phyloP scores from a whole-genome alignment of 1,284 basidiomycete genomes.

The Moniliella sp. region DNA sequence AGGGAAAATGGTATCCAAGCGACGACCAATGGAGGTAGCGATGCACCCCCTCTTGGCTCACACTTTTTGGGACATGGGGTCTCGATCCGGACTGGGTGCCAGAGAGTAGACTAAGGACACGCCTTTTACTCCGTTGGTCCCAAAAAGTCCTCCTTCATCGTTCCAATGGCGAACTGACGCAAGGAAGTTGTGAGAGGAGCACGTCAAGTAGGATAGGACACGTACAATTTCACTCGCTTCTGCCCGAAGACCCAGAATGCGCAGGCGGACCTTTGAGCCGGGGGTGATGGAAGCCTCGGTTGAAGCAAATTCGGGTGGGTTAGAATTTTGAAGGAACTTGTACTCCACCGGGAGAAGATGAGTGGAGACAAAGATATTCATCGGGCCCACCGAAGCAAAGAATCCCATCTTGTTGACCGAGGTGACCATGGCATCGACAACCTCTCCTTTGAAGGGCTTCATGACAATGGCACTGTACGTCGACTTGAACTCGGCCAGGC shows the following conservation, averaged over 20 bases:
- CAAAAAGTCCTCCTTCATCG: constrained; percentile 31
- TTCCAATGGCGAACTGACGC: constrained; percentile 29
- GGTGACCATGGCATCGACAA: constrained; percentile 83
- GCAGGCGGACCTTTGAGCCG: constrained; percentile 69
- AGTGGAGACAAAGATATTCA: constrained; percentile 46
- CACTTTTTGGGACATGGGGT: no score
- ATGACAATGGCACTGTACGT: constrained; percentile 29
- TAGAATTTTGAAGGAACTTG: constrained; percentile 26
- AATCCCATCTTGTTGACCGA: constrained; percentile 98
- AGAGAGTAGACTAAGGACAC: no score
- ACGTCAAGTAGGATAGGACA: not conserved
- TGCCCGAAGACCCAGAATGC: constrained; percentile 82
- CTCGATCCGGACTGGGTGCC: no score
- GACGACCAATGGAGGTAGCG: no score
- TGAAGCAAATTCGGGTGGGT: constrained; percentile 29
- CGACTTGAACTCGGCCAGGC: constrained; percentile 61
- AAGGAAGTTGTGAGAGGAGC: not conserved
- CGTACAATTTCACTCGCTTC: constrained; percentile 75
- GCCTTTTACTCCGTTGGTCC: constrained; percentile 10
- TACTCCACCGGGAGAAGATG: constrained; percentile 53
- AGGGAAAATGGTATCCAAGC: no score
- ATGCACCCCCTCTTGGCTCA: no score
- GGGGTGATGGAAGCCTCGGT: constrained; percentile 4
- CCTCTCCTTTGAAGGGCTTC: constrained; percentile 71
- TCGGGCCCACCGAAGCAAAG: constrained; percentile 80